phyloP scores from a whole-genome alignment of 1,284 basidiomycete genomes.

The Cutaneotrichosporon sp. region DNA sequence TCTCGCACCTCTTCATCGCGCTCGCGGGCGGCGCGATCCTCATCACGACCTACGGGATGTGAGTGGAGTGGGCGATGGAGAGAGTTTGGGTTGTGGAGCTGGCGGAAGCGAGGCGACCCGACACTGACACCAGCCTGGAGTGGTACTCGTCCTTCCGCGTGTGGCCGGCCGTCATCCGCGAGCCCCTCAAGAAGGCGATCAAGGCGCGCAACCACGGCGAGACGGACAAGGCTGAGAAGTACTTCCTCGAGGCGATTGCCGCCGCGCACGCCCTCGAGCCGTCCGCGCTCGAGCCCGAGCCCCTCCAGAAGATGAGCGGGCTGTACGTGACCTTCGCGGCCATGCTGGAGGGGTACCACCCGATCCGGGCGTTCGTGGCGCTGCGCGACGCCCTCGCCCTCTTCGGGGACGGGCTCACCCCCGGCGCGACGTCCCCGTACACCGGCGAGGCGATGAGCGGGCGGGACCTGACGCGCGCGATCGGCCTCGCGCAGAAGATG shows the following conservation, averaged over 20 bases:
- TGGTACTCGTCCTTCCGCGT: conserved; percentile 50
- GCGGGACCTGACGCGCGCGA: conserved; percentile 44
- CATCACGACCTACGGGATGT: conserved; percentile 53
- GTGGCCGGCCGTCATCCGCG: conserved; percentile 50
- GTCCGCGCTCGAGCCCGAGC: conserved; percentile 39
- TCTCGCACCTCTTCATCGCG: conserved; percentile 46
- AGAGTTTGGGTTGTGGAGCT: too few relatives aligned
- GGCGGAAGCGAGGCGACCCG: too few relatives aligned
- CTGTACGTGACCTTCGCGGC: conserved; percentile 47
- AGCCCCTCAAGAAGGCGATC: conserved; percentile 46
- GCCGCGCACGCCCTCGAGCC: conserved; percentile 34
- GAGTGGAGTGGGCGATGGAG: too few relatives aligned
- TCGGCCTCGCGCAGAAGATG: conserved; percentile 43
- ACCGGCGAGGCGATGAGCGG: conserved; percentile 25
- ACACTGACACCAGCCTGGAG: conserved; percentile 44
- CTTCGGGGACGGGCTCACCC: conserved; percentile 39
- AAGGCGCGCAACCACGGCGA: conserved; percentile 47
- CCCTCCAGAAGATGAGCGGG: conserved; percentile 50
- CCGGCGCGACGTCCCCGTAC: conserved; percentile 7
- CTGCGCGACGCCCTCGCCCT: conserved; percentile 39
- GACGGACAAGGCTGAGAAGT: conserved; percentile 41
- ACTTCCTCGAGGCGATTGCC: conserved; percentile 45
- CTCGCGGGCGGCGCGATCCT: conserved; percentile 47
- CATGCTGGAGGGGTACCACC: conserved; percentile 43
- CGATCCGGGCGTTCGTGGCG: conserved; percentile 36